These are phyloP conservation scores for Saccharomycopsis hybrid DNA, from an alignment of 1,139 yeast species.

Conservation along the genomic window DNA sequence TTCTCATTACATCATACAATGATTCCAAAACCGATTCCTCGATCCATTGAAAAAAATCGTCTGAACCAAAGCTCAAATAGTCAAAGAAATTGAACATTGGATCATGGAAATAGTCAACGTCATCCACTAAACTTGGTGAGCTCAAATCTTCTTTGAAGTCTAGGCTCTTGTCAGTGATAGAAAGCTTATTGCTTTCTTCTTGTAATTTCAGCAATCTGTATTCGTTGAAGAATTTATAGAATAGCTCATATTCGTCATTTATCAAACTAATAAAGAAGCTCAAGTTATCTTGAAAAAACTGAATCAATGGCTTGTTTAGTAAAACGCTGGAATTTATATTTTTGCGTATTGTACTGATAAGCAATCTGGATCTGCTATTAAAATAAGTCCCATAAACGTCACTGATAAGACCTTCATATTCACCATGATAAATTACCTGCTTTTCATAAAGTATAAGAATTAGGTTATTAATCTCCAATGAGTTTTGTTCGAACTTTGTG, in stretches of 20 bases:
- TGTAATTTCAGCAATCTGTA: conserved; percentile 5
- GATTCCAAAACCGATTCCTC: conserved; percentile 61
- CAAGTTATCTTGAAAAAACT: conserved; percentile 52
- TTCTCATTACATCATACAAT: conserved; percentile 62
- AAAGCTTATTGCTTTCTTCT: neutral
- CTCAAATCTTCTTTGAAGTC: neutral
- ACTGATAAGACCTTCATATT: conserved; percentile 58
- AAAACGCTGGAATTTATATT: conserved; percentile 28
- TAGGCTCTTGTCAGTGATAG: conserved; percentile 10
- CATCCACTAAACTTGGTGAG: too few relatives aligned
- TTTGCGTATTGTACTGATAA: conserved; percentile 38
- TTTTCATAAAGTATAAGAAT: conserved; percentile 16
- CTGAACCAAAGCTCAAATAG: conserved; percentile 27
- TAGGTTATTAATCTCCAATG: conserved; percentile 39
- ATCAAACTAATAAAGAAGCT: conserved; percentile 52
- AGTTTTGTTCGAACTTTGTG: conserved; percentile 51
- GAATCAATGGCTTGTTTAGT: conserved; percentile 35
- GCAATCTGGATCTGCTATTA: conserved; percentile 43
- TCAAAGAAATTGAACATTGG: conserved; percentile 24
- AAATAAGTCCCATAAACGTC: conserved; percentile 66
- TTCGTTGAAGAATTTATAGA: conserved; percentile 35
- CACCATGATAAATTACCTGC: conserved; percentile 33
- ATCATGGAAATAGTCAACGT: conserved; percentile 20
- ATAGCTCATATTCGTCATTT: conserved; percentile 55
- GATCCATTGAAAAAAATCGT: conserved; percentile 49